Percentiles rank a stretch among this genome's conserved stretches.
Evolutionary conservation across 495 filamentous ascomycete species (phyloP).

Genomic region (Acidomyces sp.): DNA sequence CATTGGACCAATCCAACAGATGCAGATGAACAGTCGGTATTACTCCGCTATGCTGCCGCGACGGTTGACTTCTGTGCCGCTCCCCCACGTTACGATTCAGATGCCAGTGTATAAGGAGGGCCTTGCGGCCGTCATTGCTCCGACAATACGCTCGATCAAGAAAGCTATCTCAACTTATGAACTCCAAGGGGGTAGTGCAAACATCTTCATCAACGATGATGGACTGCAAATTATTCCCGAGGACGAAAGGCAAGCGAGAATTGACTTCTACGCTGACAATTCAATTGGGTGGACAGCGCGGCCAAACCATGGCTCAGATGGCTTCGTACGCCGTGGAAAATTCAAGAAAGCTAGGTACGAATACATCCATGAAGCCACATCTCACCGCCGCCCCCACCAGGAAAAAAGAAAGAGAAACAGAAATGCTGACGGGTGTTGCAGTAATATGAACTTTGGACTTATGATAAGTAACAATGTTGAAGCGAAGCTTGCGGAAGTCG

Average conservation of each 20-base stretch:
- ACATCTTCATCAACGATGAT: slow-evolving; percentile 72
- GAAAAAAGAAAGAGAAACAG: no score
- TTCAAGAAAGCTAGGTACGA: slow-evolving; percentile 44
- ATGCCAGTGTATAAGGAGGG: slow-evolving; percentile 66
- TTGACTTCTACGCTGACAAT: slow-evolving; percentile 54
- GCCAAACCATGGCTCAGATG: slow-evolving; percentile 45
- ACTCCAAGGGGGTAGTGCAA: slow-evolving; percentile 65
- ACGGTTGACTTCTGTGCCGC: slow-evolving; percentile 32
- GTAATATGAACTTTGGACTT: slow-evolving; percentile 74
- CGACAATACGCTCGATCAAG: slow-evolving; percentile 58
- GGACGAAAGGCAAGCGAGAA: slow-evolving; percentile 50
- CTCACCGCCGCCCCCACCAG: no score
- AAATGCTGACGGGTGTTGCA: slow-evolving; percentile 31
- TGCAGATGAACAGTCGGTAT: slow-evolving; percentile 62
- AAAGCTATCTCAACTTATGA: slow-evolving; percentile 67
- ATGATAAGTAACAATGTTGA: slow-evolving; percentile 65
- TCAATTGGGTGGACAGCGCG: slow-evolving; percentile 72
- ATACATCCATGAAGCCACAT: neutral
- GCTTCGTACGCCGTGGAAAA: slow-evolving; percentile 33
- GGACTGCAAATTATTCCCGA: slow-evolving; percentile 57
- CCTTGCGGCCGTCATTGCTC: slow-evolving; percentile 48
- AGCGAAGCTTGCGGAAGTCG: slow-evolving; percentile 45
- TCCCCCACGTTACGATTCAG: slow-evolving; percentile 60
- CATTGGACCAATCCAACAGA: slow-evolving; percentile 58
- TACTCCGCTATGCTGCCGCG: slow-evolving; percentile 56